Percentiles rank a stretch among this genome's conserved stretches.
These are phyloP conservation scores for Citrus hindsii DNA, from an alignment of 345 rosid genomes.

Conservation along the genomic window DNA sequence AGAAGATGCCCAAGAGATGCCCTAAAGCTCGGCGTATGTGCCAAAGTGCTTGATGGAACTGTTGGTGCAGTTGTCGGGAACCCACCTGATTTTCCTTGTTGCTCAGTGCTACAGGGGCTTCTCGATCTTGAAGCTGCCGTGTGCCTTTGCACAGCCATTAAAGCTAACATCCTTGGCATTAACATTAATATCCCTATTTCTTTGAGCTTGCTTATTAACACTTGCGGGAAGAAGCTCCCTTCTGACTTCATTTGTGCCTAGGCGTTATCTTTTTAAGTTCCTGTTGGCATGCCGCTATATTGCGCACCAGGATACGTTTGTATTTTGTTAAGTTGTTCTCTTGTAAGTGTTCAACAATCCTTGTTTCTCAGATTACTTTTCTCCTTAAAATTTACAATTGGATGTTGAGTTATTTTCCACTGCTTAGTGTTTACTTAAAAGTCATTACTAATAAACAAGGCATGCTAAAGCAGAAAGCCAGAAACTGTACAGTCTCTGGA, in stretches of 20 bases:
- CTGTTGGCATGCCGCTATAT: not conserved
- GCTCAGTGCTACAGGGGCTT: slow-evolving; percentile 59
- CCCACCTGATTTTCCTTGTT: slow-evolving; percentile 61
- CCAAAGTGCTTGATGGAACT: slow-evolving; percentile 48
- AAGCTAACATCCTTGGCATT: slow-evolving; percentile 64
- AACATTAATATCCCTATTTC: slow-evolving; percentile 60
- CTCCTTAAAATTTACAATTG: not conserved
- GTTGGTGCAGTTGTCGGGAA: slow-evolving; percentile 48
- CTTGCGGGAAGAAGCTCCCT: slow-evolving; percentile 71
- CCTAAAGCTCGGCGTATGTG: slow-evolving; percentile 58
- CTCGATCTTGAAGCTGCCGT: slow-evolving; percentile 62
- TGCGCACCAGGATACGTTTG: not conserved
- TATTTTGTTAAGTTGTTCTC: not conserved
- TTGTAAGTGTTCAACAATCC: not conserved
- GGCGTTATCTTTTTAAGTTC: not conserved
- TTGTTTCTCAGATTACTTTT: not conserved
- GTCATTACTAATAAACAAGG: not conserved
- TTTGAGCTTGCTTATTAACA: slow-evolving; percentile 61
- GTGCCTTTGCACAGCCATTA: slow-evolving; percentile 76
- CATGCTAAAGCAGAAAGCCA: not conserved
- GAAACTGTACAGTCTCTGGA: no score
- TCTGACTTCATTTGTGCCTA: slow-evolving; percentile 63
- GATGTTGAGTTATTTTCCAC: not conserved
- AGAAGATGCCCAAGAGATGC: slow-evolving; percentile 63
- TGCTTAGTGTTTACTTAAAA: not conserved